Percentiles rank a stretch among this genome's conserved stretches.
phyloP scores from a whole-genome alignment of 2,329 filamentous ascomycete species.

The Scleromitrula shiraiana region DNA sequence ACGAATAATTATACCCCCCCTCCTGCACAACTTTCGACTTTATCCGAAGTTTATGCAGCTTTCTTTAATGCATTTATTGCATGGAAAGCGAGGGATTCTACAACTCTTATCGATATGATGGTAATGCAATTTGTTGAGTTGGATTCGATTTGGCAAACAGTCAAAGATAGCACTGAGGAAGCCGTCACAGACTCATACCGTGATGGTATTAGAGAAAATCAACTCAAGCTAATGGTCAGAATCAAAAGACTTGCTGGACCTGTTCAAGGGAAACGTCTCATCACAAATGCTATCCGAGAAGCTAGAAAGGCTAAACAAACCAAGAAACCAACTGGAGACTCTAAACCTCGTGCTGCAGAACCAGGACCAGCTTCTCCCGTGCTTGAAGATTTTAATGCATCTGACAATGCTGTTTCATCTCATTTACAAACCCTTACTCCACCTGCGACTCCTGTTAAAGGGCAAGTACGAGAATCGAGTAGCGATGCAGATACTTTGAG shows the following conservation, averaged over 20 bases:
- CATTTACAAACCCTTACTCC: constrained; percentile 43
- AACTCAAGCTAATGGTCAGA: constrained; percentile 68
- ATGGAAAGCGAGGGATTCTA: constrained; percentile 76
- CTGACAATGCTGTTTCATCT: constrained; percentile 35
- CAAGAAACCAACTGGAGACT: constrained; percentile 61
- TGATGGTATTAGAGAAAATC: constrained; percentile 73
- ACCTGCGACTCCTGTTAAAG: constrained; percentile 40
- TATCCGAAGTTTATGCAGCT: constrained; percentile 63
- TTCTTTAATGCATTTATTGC: constrained; percentile 75
- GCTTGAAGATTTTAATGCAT: constrained; percentile 35
- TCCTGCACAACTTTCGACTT: constrained; percentile 49
- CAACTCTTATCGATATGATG: constrained; percentile 74
- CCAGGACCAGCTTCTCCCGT: constrained; percentile 31
- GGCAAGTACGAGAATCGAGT: constrained; percentile 1
- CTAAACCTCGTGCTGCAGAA: constrained; percentile 53
- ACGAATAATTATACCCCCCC: constrained; percentile 62
- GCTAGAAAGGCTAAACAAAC: constrained; percentile 56
- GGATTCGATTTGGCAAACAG: constrained; percentile 74
- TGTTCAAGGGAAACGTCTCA: constrained; percentile 62
- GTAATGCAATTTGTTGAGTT: constrained; percentile 79
- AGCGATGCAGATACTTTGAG: constrained; percentile 25
- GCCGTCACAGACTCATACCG: constrained; percentile 69
- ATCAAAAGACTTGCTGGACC: constrained; percentile 72
- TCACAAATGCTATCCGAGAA: constrained; percentile 66
- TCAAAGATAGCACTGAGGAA: constrained; percentile 69